Evolutionary conservation across 208 protist genomes (phyloP).

Genomic region (Leishmania martiniquensis): DNA sequence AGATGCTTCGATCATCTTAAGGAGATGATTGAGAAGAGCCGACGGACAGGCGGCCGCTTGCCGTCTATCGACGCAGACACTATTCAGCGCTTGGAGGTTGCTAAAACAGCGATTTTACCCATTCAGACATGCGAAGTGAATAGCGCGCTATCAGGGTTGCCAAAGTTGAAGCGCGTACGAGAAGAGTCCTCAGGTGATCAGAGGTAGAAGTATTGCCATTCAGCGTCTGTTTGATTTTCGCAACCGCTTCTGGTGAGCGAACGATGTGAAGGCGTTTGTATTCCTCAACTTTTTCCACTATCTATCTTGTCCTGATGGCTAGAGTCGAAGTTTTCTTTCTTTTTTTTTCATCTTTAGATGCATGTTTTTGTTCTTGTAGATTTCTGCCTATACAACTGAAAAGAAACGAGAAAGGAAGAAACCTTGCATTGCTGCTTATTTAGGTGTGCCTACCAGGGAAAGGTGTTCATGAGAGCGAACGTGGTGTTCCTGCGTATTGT

Average conservation of each 20-base stretch:
- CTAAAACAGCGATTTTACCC: slow-evolving; percentile 34
- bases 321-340: background rate
- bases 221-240: slow-evolving; percentile 10
- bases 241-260: background rate
- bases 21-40: slow-evolving; percentile 47
- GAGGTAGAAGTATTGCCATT: background rate
- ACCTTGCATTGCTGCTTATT: background rate
- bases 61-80: slow-evolving; percentile 59
- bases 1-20: slow-evolving; percentile 80
- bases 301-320: too few relatives aligned
- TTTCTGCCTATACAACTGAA: background rate
- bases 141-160: background rate
- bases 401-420: background rate
- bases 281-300: too few relatives aligned
- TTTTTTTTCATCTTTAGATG: slow-evolving; percentile 16
- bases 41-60: slow-evolving; percentile 27
- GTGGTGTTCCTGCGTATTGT: background rate
- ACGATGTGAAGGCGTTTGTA: too few relatives aligned
- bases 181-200: slow-evolving; percentile 2
- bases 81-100: slow-evolving; percentile 50
- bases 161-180: slow-evolving; percentile 38
- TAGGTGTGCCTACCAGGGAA: background rate
- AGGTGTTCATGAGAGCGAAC: background rate
- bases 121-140: slow-evolving; percentile 33
- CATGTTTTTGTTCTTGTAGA: slow-evolving; percentile 13